Conservation (phyloP, 1,139 yeast species). For the Taphrina flavorubra region DNA sequence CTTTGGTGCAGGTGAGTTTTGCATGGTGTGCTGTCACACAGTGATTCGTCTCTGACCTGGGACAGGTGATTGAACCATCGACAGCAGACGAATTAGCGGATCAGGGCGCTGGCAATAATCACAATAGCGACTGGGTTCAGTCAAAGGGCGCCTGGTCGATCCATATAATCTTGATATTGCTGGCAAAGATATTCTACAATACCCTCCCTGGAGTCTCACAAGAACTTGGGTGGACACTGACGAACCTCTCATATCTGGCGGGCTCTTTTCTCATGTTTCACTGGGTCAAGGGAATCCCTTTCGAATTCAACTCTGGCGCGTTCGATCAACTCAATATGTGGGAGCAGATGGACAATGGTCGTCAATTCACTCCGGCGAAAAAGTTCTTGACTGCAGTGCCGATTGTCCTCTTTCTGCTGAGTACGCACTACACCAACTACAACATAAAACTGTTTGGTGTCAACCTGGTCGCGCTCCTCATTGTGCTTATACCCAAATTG, state of each 20-base stretch:
- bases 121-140: constrained; percentile 96
- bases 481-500: constrained; percentile 84
- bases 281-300: constrained; percentile 94
- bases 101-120: constrained; percentile 83
- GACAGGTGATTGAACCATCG: constrained; percentile 83
- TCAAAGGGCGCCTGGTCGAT: constrained; percentile 93
- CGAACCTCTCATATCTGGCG: constrained; percentile 76
- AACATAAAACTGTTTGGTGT: constrained; percentile 77
- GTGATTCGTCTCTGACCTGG: not conserved
- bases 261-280: constrained; percentile 97
- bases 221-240: constrained; percentile 92
- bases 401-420: constrained; percentile 77
- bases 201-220: constrained; percentile 75
- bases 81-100: constrained; percentile 90
- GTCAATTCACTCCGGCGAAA: constrained; percentile 94
- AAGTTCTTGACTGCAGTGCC: constrained; percentile 92
- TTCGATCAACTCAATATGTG: constrained; percentile 96
- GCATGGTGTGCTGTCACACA: not conserved
- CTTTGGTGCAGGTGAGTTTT: constrained; percentile 16
- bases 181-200: constrained; percentile 77
- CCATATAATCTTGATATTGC: constrained; percentile 78
- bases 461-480: constrained; percentile 79
- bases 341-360: constrained; percentile 98
- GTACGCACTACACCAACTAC: constrained; percentile 90
- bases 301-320: constrained; percentile 95